A percentile compares a stretch with the other conserved stretches of the same genome.
phyloP scores from a whole-genome alignment of 2,329 filamentous ascomycete genomes.

The Aspergillus puulaauensis region DNA sequence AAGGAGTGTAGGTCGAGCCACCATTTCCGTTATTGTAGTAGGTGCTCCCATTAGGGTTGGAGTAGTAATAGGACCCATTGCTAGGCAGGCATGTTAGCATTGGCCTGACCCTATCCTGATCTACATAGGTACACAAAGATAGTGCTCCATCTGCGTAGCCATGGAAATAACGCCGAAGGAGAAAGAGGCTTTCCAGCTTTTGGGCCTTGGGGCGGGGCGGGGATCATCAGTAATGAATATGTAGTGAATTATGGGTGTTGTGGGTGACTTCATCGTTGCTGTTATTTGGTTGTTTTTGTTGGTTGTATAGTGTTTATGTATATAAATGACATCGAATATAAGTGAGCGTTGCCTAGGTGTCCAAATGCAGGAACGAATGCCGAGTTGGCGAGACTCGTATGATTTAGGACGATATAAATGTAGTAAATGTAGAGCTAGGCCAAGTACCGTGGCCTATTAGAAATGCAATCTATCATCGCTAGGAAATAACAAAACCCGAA shows the following conservation, averaged over 20 bases:
- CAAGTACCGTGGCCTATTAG: too few relatives aligned
- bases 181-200: too few relatives aligned
- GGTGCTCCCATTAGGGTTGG: constrained; percentile 66
- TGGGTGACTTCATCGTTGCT: background rate
- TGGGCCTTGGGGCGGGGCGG: too few relatives aligned
- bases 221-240: too few relatives aligned
- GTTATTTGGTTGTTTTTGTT: background rate
- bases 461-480: background rate
- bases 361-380: too few relatives aligned
- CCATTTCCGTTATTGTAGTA: constrained; percentile 66
- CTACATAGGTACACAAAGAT: background rate
- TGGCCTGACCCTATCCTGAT: background rate
- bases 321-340: too few relatives aligned
- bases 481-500: background rate
- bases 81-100: constrained; percentile 27
- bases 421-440: too few relatives aligned
- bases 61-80: constrained; percentile 72
- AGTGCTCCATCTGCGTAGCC: background rate
- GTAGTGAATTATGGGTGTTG: background rate
- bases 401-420: too few relatives aligned
- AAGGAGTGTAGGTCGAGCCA: constrained; percentile 59
- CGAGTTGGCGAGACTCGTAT: too few relatives aligned
- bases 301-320: background rate
- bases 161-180: too few relatives aligned
- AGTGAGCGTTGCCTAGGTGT: too few relatives aligned